Conservation (phyloP, 2,329 filamentous ascomycete genomes). For the Rhexocercosporidium sp. region DNA sequence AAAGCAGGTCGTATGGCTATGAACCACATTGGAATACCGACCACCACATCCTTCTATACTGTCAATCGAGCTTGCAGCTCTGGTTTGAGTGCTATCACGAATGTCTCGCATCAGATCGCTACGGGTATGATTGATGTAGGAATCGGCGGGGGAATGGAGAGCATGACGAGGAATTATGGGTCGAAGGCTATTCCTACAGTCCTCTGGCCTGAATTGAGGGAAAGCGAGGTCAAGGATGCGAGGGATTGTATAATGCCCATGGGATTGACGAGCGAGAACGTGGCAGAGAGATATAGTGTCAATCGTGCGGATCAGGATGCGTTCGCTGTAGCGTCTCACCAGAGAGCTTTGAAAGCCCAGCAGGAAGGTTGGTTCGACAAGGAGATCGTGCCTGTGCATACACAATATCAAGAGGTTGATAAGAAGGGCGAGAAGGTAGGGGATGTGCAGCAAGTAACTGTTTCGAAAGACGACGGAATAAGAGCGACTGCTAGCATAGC, state of each 20-base stretch:
- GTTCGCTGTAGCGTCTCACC: slow-evolving; percentile 78
- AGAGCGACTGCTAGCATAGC: slow-evolving; percentile 70
- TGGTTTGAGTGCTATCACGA: slow-evolving; percentile 77
- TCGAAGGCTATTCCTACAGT: slow-evolving; percentile 82
- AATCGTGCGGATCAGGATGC: slow-evolving; percentile 78
- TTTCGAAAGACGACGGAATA: slow-evolving; percentile 83
- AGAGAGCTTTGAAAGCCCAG: slow-evolving; percentile 73
- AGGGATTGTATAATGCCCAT: slow-evolving; percentile 92
- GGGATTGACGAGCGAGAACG: slow-evolving; percentile 90
- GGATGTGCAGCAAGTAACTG: slow-evolving; percentile 65
- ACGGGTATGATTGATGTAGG: slow-evolving; percentile 74
- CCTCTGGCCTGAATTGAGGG: slow-evolving; percentile 75
- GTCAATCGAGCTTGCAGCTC: slow-evolving; percentile 87
- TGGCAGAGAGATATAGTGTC: slow-evolving; percentile 78
- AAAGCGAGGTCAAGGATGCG: slow-evolving; percentile 69
- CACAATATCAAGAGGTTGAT: slow-evolving; percentile 68
- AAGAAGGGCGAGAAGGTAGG: slow-evolving; percentile 62
- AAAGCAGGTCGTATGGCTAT: slow-evolving; percentile 93
- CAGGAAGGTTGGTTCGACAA: slow-evolving; percentile 70
- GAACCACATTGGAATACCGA: slow-evolving; percentile 79
- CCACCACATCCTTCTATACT: slow-evolving; percentile 78
- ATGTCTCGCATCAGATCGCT: slow-evolving; percentile 76
- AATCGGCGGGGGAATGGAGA: slow-evolving; percentile 91
- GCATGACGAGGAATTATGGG: slow-evolving; percentile 93
- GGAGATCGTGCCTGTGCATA: slow-evolving; percentile 83